These are phyloP conservation scores for Metschnikowia matae DNA, from an alignment of 805 yeast genomes.

Conservation along the genomic window DNA sequence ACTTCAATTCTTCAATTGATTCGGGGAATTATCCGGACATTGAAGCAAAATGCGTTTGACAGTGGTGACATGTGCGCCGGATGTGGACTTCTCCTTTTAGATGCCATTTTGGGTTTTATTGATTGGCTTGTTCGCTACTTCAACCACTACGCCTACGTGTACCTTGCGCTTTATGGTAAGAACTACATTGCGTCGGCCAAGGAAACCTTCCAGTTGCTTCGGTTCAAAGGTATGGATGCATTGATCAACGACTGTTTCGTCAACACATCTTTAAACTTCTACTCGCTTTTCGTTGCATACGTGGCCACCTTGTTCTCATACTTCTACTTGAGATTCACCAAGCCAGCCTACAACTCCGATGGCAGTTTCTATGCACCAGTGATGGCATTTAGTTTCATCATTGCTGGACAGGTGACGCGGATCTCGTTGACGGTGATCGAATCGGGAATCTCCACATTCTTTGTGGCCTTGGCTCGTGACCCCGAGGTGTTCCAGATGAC, in stretches of 20 bases:
- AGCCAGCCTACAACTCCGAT: conserved; percentile 56
- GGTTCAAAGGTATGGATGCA: conserved; percentile 79
- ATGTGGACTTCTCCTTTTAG: conserved; percentile 49
- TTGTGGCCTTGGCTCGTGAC: conserved; percentile 77
- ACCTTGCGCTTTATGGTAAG: conserved; percentile 82
- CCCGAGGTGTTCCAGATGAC: conserved; percentile 77
- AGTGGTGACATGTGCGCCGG: conserved; percentile 52
- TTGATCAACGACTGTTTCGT: conserved; percentile 80
- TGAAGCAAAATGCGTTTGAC: conserved; percentile 49
- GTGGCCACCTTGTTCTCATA: conserved; percentile 56
- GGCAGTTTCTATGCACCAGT: conserved; percentile 69
- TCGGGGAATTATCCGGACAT: conserved; percentile 48
- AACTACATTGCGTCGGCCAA: conserved; percentile 70
- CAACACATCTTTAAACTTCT: conserved; percentile 73
- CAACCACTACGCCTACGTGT: conserved; percentile 86
- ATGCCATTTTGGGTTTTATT: conserved; percentile 57
- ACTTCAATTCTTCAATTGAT: conserved; percentile 69
- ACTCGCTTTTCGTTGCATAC: conserved; percentile 67
- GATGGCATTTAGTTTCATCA: conserved; percentile 67
- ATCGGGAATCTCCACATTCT: conserved; percentile 79
- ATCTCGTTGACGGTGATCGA: conserved; percentile 70
- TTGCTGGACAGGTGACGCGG: conserved; percentile 72
- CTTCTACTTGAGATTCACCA: conserved; percentile 62
- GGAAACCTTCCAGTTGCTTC: conserved; percentile 75
- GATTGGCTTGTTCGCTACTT: conserved; percentile 83